A percentile compares a stretch with the other conserved stretches of the same genome.
Conservation (phyloP, 306 rosid species). For the Cicer pinnatifidum region DNA sequence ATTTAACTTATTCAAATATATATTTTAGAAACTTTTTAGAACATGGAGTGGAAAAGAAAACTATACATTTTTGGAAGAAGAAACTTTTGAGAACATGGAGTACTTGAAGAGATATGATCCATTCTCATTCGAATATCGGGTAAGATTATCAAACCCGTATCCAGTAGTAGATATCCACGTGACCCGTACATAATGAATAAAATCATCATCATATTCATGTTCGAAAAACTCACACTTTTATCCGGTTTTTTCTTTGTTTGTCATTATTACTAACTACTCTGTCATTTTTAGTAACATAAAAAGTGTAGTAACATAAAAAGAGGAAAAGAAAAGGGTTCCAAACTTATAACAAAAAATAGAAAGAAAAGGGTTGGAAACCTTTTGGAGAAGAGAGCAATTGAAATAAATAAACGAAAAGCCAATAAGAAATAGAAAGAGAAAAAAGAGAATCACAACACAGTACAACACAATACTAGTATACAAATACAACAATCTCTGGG, state of each 20-base stretch:
- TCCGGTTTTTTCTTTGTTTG: neutral
- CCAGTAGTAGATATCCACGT: neutral
- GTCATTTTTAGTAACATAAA: too few species aligned
- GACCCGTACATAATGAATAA: neutral
- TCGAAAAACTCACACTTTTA: constrained; percentile 36
- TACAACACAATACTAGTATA: neutral
- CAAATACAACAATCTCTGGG: neutral
- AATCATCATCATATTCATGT: constrained; percentile 2
- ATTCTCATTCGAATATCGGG: neutral
- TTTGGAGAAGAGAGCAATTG: constrained; percentile 46
- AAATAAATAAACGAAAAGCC: constrained; percentile 1
- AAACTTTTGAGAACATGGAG: too few species aligned
- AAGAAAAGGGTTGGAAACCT: constrained; percentile 31
- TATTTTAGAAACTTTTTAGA: too few species aligned
- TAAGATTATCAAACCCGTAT: neutral
- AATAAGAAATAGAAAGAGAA: neutral
- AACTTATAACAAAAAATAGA: neutral
- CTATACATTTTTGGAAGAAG: too few species aligned
- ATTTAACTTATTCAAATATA: too few species aligned
- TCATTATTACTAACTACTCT: neutral
- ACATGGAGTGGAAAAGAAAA: too few species aligned
- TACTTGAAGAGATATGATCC: too few species aligned
- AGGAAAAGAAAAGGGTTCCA: neutral
- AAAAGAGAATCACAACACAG: constrained; percentile 2
- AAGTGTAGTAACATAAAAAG: neutral